Conservation (phyloP, 1,284 basidiomycete genomes). For the Marasmius fiardii region DNA sequence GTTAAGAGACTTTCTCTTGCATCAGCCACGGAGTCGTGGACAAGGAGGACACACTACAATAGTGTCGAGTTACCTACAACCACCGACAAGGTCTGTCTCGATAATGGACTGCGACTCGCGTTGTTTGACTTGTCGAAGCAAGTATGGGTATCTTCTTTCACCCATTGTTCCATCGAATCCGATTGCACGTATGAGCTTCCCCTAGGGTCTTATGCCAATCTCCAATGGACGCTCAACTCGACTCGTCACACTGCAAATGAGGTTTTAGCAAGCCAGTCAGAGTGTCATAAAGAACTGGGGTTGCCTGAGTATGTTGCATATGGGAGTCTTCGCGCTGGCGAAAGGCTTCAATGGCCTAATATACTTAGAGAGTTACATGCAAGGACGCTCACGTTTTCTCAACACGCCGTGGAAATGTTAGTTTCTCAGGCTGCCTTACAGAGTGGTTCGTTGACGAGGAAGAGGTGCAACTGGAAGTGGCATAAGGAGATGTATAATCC, state of each 20-base stretch:
- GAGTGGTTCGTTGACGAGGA: constrained; percentile 24
- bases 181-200: neutral
- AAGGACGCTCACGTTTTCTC: constrained; percentile 30
- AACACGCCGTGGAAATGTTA: constrained; percentile 35
- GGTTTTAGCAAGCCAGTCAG: constrained; percentile 37
- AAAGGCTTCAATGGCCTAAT: constrained; percentile 46
- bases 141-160: neutral
- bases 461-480: neutral
- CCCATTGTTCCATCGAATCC: neutral
- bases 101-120: neutral
- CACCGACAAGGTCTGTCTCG: neutral
- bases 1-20: neutral
- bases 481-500: neutral
- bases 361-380: constrained; percentile 39
- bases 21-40: neutral
- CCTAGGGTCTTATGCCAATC: neutral
- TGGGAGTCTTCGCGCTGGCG: constrained; percentile 38
- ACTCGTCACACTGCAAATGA: constrained; percentile 40
- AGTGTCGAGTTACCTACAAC: neutral
- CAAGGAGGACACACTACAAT: neutral
- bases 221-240: neutral
- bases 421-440: constrained; percentile 40
- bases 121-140: neutral
- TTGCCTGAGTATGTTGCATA: constrained; percentile 44
- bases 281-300: constrained; percentile 31